Evolutionary conservation across 2,329 filamentous ascomycete genomes (phyloP).

Genomic region (Nannizziopsis barbatae): DNA sequence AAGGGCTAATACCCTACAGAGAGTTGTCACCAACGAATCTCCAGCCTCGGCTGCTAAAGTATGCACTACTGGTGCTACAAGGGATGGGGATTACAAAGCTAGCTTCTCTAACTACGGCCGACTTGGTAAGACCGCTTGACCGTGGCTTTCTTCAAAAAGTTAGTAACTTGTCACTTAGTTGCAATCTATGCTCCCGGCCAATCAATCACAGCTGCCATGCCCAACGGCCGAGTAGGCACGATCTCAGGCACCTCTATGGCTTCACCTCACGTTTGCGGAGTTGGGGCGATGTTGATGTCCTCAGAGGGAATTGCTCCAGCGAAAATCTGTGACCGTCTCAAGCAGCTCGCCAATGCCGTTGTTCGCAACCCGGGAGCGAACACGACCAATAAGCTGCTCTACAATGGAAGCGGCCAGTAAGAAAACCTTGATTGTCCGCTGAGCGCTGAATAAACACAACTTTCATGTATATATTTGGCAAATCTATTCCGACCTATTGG

Average conservation of each 20-base stretch:
- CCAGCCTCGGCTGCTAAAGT: constrained; percentile 32
- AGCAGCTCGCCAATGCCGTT: constrained; percentile 39
- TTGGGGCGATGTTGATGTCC: constrained; percentile 42
- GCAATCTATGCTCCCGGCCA: constrained; percentile 49
- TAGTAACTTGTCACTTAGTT: constrained; percentile 21
- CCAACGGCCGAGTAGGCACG: constrained; percentile 37
- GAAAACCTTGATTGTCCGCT: too few species aligned
- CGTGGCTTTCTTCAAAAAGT: neutral
- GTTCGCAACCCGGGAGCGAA: constrained; percentile 17
- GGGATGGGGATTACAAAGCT: constrained; percentile 25
- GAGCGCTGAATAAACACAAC: too few species aligned
- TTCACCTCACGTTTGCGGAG: constrained; percentile 40
- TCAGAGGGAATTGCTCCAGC: constrained; percentile 41
- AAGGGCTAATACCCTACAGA: constrained; percentile 25
- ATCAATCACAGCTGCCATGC: constrained; percentile 42
- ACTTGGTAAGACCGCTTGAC: constrained; percentile 22
- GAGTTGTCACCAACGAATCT: constrained; percentile 22
- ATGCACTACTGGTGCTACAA: constrained; percentile 34
- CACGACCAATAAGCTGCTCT: constrained; percentile 24
- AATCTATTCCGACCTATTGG: too few species aligned
- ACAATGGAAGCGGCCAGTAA: constrained; percentile 19
- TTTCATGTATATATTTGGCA: too few species aligned
- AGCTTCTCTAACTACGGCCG: constrained; percentile 33
- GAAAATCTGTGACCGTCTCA: constrained; percentile 40
- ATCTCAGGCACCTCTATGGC: constrained; percentile 31